Percentiles rank a stretch among this genome's conserved stretches.
These are phyloP conservation scores for Wickerhamiella cacticola DNA, from an alignment of 805 yeast species.

Conservation along the genomic window DNA sequence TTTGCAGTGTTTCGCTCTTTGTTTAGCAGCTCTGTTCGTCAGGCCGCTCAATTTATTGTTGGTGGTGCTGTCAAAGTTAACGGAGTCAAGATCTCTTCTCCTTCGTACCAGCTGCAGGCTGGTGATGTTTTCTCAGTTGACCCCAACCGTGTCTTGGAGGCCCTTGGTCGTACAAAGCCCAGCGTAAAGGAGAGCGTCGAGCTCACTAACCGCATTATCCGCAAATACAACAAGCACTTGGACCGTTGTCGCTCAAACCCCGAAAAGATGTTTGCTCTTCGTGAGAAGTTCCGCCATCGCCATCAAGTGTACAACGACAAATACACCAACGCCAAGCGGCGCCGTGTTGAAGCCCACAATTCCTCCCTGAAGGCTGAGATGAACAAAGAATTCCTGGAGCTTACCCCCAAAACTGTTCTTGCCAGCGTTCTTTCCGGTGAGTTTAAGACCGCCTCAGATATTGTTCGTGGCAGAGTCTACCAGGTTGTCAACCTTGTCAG, in stretches of 20 bases:
- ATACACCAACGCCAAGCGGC: slow-evolving; percentile 15
- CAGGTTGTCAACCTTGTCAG: slow-evolving; percentile 11
- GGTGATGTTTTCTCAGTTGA: slow-evolving; percentile 82
- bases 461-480: background rate
- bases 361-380: slow-evolving; percentile 33
- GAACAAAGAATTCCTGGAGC: slow-evolving; percentile 28
- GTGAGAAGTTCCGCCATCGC: slow-evolving; percentile 20
- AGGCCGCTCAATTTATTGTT: slow-evolving; percentile 78
- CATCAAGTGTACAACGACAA: slow-evolving; percentile 20
- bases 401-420: slow-evolving; percentile 28
- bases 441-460: background rate
- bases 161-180: slow-evolving; percentile 80
- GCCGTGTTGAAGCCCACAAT: slow-evolving; percentile 35
- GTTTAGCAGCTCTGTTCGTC: slow-evolving; percentile 89
- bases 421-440: slow-evolving; percentile 22
- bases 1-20: slow-evolving; percentile 80
- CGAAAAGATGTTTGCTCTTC: slow-evolving; percentile 38
- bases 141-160: slow-evolving; percentile 74
- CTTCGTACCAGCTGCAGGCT: slow-evolving; percentile 61
- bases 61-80: slow-evolving; percentile 77
- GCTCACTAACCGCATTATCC: slow-evolving; percentile 59
- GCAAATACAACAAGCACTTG: slow-evolving; percentile 65
- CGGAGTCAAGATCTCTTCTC: slow-evolving; percentile 65
- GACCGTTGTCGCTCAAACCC: slow-evolving; percentile 47
- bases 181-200: slow-evolving; percentile 52